These are phyloP conservation scores for Penicillium verhagenii DNA, from an alignment of 495 filamentous ascomycete genomes.

Conservation along the genomic window DNA sequence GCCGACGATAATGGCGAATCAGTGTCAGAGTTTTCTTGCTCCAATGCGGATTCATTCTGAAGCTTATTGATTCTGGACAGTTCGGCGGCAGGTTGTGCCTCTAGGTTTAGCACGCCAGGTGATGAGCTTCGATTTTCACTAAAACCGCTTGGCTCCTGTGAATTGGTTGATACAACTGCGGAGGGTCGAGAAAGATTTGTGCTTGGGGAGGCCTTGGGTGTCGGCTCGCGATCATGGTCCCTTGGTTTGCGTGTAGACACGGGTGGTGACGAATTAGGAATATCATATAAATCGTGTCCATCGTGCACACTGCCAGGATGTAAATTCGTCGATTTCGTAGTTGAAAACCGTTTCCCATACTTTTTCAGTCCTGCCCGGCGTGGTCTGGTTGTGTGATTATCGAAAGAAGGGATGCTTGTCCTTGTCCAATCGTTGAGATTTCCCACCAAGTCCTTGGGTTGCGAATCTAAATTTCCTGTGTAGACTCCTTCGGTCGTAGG, in stretches of 20 bases:
- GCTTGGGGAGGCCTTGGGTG: slow-evolving; percentile 6
- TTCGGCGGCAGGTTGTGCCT: background rate
- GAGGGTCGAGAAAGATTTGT: background rate
- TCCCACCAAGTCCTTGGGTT: background rate
- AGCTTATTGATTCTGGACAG: background rate
- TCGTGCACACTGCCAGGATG: background rate
- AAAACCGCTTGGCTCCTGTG: background rate
- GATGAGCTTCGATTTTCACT: slow-evolving; percentile 20
- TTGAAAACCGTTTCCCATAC: slow-evolving; percentile 14
- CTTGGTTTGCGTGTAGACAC: slow-evolving; percentile 8
- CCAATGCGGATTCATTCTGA: background rate
- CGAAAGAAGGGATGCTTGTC: background rate
- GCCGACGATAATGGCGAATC: slow-evolving; percentile 48
- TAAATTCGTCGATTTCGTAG: slow-evolving; percentile 5
- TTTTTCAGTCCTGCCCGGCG: slow-evolving; percentile 4
- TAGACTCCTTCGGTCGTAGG: background rate
- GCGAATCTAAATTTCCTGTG: background rate
- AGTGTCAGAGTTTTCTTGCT: slow-evolving; percentile 9
- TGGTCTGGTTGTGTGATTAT: background rate
- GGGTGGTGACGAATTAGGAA: slow-evolving; percentile 16
- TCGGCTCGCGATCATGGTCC: slow-evolving; percentile 3
- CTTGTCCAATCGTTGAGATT: background rate
- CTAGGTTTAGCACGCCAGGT: slow-evolving; percentile 33
- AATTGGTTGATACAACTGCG: background rate
- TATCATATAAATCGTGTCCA: slow-evolving; percentile 17